Conservation (phyloP, 306 rosid genomes). For the Crotalaria pallida region DNA sequence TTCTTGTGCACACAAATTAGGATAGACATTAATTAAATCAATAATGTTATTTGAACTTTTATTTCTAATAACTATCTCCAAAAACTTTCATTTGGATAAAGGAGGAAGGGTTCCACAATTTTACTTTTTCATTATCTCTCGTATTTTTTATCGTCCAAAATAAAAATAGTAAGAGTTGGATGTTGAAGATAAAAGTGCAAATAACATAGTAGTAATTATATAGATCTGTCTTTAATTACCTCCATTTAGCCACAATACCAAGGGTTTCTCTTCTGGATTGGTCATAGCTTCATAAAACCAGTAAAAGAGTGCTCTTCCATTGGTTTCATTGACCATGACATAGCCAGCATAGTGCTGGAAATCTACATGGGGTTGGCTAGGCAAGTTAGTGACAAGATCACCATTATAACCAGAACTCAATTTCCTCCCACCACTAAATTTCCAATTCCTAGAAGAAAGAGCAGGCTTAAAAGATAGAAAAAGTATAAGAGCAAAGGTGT, state of each 20-base stretch:
- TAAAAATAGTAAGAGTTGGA: too few species aligned
- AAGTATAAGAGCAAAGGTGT: conserved; percentile 24
- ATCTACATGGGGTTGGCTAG: conserved; percentile 64
- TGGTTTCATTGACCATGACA: conserved; percentile 57
- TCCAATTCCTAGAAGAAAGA: conserved; percentile 38
- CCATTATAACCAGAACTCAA: conserved; percentile 23
- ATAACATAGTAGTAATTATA: too few species aligned
- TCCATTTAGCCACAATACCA: conserved; percentile 95
- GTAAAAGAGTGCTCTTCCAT: conserved; percentile 77
- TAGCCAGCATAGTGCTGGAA: conserved; percentile 81
- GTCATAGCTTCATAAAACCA: conserved; percentile 85
- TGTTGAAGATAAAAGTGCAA: too few species aligned
- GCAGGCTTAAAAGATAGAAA: conserved; percentile 19
- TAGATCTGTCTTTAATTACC: too few species aligned
- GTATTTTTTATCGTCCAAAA: too few species aligned
- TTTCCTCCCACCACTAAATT: conserved; percentile 18
- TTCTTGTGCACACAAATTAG: not conserved
- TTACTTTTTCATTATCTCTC: too few species aligned
- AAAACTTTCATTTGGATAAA: too few species aligned
- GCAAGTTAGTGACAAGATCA: conserved; percentile 71
- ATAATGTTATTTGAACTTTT: too few species aligned
- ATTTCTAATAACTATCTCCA: too few species aligned
- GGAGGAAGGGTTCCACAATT: too few species aligned
- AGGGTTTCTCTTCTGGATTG: conserved; percentile 58
- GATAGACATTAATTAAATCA: not conserved